Percentiles rank a stretch among this genome's conserved stretches.
phyloP scores from a whole-genome alignment of 208 protist species.

The Blechomonas ayalai region DNA sequence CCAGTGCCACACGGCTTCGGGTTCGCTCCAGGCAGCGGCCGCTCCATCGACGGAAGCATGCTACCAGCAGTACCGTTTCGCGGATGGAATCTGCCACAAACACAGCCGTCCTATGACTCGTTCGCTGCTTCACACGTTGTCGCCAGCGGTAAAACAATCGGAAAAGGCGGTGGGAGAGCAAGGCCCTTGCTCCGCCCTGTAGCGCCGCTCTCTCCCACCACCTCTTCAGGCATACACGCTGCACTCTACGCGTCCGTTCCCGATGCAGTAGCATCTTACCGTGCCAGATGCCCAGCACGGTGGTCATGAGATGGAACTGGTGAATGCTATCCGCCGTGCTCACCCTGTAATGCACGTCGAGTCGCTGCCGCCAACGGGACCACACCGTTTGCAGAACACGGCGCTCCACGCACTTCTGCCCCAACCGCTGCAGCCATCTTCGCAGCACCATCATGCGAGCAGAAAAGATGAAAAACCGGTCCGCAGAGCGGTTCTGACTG shows the following conservation, averaged over 20 bases:
- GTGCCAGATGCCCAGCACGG: too few relatives aligned
- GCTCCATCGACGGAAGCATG: slow-evolving; percentile 57
- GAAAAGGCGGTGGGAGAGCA: not conserved
- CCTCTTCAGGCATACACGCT: slow-evolving; percentile 15
- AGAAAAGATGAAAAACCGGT: slow-evolving; percentile 18
- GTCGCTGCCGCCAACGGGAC: slow-evolving; percentile 1
- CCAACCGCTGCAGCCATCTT: slow-evolving; percentile 15
- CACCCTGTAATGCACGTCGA: too few relatives aligned
- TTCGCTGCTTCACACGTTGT: not conserved
- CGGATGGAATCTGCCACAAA: slow-evolving; percentile 55
- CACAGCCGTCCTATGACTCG: not conserved
- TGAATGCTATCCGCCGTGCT: too few relatives aligned
- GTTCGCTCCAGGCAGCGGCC: slow-evolving; percentile 14
- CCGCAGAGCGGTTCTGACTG: slow-evolving; percentile 2
- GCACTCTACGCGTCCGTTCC: too few relatives aligned
- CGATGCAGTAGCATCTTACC: too few relatives aligned
- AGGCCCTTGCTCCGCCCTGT: not conserved
- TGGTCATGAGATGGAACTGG: too few relatives aligned
- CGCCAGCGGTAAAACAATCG: slow-evolving; percentile 7
- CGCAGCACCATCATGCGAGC: slow-evolving; percentile 5
- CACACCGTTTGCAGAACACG: slow-evolving; percentile 6
- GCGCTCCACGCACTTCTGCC: not conserved
- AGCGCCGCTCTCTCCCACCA: slow-evolving; percentile 14
- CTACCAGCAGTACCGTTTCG: slow-evolving; percentile 54
- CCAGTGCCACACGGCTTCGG: slow-evolving; percentile 22